Evolutionary conservation across 176 grass and related monocot genomes (phyloP), one percentile per base, ranked within the genome.

Genomic region (Hordeum marinum): DNA sequence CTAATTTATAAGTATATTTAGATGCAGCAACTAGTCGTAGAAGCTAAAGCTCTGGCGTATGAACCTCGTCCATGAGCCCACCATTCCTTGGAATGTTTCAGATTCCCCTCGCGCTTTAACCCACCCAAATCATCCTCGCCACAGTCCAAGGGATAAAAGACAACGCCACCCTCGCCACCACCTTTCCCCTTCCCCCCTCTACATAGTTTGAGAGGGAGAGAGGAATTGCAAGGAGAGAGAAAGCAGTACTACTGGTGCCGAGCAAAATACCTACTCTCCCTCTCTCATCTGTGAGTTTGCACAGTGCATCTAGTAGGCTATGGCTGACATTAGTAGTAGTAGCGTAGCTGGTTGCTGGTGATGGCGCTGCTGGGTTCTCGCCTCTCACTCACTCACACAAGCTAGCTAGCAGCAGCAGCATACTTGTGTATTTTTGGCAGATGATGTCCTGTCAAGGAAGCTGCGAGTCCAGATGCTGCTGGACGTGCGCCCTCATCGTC

Each of bases 391-490:
- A 50, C 90, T 75, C 80, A 57, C 86, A 72, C 78, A 84, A 85
- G 59, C 80, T 75, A 75, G 72, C 68, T 70, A 70, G 70, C 41
- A 50, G 71, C 71, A 74, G 71, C 71, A 26, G 71, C 72, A 75
- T 75, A 67, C 81, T 81, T 89, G 58, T 92, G 88, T 93, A 80
- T 92, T 94, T 90, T 94, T 99, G 90, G 90, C 90, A 94, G 93
- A 99, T 96, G 87, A 92, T 96, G 96, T 94, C 89, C 96, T 96
- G 88, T 96, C 91, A 96, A 87, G 86, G 93, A 99, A 92, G 96
- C 90, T 91, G 80, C 96, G 87, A 85, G 78, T 58, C 76, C 90
- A 91, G 89, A 89, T 89, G 88, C 84, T 92, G 79, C 72, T 46
- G 39, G 63, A 41, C 63, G 60, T 71, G 58, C 86, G 58, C 82